Percentiles rank a stretch among this genome's conserved stretches.
phyloP scores from a whole-genome alignment of 2,329 filamentous ascomycete genomes.

The Exophiala sp. region DNA sequence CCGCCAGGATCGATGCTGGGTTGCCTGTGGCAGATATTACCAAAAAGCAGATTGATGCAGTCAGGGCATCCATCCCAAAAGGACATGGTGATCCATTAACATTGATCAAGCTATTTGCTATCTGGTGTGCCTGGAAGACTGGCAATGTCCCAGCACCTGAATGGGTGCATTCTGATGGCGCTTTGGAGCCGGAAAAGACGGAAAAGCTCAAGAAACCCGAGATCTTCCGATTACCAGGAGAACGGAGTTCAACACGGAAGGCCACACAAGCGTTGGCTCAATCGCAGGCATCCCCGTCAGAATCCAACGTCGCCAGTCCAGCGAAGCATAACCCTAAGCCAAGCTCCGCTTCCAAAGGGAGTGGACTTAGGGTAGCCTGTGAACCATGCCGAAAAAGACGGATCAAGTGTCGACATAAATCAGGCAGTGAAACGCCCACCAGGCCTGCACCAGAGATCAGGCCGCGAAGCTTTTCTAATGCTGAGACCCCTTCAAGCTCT shows the following conservation, averaged over 20 bases:
- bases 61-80: conserved; percentile 59
- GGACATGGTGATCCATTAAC: conserved; percentile 56
- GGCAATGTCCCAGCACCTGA: conserved; percentile 57
- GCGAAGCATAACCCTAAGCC: conserved; percentile 44
- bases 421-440: conserved; percentile 37
- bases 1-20: conserved; percentile 56
- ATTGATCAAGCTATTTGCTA: conserved; percentile 53
- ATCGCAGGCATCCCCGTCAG: conserved; percentile 3
- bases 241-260: conserved; percentile 41
- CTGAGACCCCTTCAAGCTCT: conserved; percentile 12
- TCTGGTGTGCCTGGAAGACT: conserved; percentile 63
- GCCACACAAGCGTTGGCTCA: conserved; percentile 29
- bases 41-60: conserved; percentile 52
- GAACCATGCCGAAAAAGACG: conserved; percentile 57
- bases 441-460: conserved; percentile 33
- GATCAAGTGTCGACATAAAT: conserved; percentile 60
- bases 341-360: conserved; percentile 44
- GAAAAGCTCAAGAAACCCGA: conserved; percentile 27
- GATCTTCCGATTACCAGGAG: conserved; percentile 26
- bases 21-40: conserved; percentile 56
- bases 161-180: conserved; percentile 56
- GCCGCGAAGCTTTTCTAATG: conserved; percentile 22
- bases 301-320: conserved; percentile 1
- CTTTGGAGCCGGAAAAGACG: conserved; percentile 33
- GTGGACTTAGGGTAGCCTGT: conserved; percentile 44